These are phyloP conservation scores for Colletotrichum tropicale DNA, from an alignment of 2,329 filamentous ascomycete genomes.

Conservation along the genomic window DNA sequence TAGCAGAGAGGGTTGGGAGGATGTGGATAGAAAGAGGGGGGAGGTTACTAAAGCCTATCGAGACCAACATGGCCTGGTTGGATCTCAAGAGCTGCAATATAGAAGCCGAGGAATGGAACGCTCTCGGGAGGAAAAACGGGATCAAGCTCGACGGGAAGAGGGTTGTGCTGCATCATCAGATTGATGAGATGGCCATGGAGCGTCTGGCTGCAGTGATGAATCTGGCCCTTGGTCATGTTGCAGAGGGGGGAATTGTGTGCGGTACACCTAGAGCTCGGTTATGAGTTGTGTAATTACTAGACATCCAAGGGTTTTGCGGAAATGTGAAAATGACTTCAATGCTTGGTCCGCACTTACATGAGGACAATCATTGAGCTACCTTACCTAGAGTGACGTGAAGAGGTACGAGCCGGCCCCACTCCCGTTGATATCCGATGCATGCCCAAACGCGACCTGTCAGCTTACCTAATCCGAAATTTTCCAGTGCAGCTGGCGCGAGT, in stretches of 20 bases:
- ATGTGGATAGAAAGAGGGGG: slow-evolving; percentile 71
- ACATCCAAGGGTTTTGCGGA: neutral
- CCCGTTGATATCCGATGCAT: neutral
- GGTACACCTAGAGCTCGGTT: neutral
- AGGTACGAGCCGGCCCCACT: neutral
- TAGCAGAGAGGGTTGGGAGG: slow-evolving; percentile 61
- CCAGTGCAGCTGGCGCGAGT: neutral
- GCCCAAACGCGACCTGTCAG: neutral
- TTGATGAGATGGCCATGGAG: neutral
- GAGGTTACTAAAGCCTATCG: slow-evolving; percentile 64
- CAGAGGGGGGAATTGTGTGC: neutral
- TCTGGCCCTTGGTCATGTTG: neutral
- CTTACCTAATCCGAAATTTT: slow-evolving; percentile 24
- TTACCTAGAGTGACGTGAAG: too few relatives aligned
- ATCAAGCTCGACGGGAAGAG: slow-evolving; percentile 14
- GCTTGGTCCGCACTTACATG: neutral
- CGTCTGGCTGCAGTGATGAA: neutral
- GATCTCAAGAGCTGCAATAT: neutral
- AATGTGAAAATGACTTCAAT: neutral
- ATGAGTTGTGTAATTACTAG: neutral
- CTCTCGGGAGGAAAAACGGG: neutral
- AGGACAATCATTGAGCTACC: neutral
- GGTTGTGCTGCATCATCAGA: slow-evolving; percentile 12
- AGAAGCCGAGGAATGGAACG: neutral
- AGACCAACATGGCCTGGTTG: slow-evolving; percentile 83